phyloP scores from a whole-genome alignment of 129 eudicot species.

The Deinandra increscens region DNA sequence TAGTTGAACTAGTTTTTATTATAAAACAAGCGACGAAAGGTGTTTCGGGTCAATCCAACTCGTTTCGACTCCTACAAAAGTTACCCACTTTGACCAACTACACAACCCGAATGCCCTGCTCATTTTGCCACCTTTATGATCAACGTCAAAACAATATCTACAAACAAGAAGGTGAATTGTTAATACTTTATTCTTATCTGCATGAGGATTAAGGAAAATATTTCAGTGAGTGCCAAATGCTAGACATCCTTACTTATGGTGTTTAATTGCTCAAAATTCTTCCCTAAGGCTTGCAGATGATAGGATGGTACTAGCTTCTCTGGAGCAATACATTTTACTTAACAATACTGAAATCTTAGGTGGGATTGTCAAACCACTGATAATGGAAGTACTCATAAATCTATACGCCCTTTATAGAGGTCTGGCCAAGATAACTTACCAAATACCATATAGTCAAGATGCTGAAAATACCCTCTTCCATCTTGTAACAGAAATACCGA shows the following conservation, averaged over 20 bases:
- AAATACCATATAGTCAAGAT: conserved; percentile 76
- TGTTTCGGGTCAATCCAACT: neutral
- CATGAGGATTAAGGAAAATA: neutral
- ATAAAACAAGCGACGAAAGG: neutral
- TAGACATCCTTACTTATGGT: neutral
- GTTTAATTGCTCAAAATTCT: conserved; percentile 17
- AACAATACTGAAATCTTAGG: conserved; percentile 48
- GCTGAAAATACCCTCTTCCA: conserved; percentile 79
- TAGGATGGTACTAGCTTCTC: conserved; percentile 79
- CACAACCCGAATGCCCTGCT: neutral
- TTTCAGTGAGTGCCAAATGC: conserved; percentile 15
- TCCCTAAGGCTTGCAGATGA: conserved; percentile 80
- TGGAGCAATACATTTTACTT: conserved; percentile 87
- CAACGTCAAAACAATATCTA: neutral
- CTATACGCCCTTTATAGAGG: conserved; percentile 81
- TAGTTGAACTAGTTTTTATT: neutral
- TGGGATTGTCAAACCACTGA: conserved; percentile 43
- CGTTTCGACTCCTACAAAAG: neutral
- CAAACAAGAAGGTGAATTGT: conserved; percentile 10
- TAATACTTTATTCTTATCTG: conserved; percentile 13
- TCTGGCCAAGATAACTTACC: conserved; percentile 71
- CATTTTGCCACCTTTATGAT: neutral
- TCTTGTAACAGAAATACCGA: conserved; percentile 46
- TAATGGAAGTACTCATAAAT: conserved; percentile 43
- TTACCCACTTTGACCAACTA: neutral